These are phyloP conservation scores for Emmonsiellopsis sp. DNA, from an alignment of 2,329 filamentous ascomycete species.

Conservation along the genomic window DNA sequence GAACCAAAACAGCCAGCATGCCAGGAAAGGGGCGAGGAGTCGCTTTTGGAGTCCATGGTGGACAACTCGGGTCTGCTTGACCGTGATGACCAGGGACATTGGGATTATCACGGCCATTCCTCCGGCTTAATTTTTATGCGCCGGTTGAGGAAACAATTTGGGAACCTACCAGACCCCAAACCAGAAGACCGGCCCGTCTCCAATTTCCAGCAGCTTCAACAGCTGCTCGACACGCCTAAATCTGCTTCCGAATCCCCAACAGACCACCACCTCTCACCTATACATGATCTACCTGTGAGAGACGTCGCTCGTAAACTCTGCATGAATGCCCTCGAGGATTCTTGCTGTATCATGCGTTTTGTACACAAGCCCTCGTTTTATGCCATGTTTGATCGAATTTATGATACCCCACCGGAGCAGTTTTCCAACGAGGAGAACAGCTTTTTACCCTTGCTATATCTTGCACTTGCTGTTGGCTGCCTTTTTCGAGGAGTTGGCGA, in stretches of 20 bases:
- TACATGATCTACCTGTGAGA: slow-evolving; percentile 60
- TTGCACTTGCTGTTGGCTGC: slow-evolving; percentile 62
- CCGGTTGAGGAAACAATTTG: slow-evolving; percentile 80
- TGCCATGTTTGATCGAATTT: slow-evolving; percentile 66
- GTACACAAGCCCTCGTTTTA: slow-evolving; percentile 78
- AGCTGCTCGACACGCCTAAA: slow-evolving; percentile 62
- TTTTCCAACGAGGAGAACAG: slow-evolving; percentile 57
- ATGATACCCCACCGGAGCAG: slow-evolving; percentile 56
- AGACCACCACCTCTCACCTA: slow-evolving; percentile 44
- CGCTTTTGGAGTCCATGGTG: slow-evolving; percentile 85
- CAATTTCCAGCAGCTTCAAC: slow-evolving; percentile 42
- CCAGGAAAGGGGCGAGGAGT: slow-evolving; percentile 50
- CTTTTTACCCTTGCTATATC: slow-evolving; percentile 63
- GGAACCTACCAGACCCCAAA: slow-evolving; percentile 47
- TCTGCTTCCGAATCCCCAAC: slow-evolving; percentile 57
- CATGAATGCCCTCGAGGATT: slow-evolving; percentile 53
- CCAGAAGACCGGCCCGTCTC: slow-evolving; percentile 46
- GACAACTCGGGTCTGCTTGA: slow-evolving; percentile 85
- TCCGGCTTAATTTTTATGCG: slow-evolving; percentile 84
- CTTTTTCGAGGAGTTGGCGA: slow-evolving; percentile 56
- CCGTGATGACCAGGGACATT: slow-evolving; percentile 80
- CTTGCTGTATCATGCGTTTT: slow-evolving; percentile 57
- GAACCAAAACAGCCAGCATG: slow-evolving; percentile 17
- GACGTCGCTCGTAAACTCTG: slow-evolving; percentile 49
- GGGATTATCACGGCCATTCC: slow-evolving; percentile 91